Evolutionary conservation across 805 yeast species (phyloP).

Genomic region (Kodamaea leandrae): DNA sequence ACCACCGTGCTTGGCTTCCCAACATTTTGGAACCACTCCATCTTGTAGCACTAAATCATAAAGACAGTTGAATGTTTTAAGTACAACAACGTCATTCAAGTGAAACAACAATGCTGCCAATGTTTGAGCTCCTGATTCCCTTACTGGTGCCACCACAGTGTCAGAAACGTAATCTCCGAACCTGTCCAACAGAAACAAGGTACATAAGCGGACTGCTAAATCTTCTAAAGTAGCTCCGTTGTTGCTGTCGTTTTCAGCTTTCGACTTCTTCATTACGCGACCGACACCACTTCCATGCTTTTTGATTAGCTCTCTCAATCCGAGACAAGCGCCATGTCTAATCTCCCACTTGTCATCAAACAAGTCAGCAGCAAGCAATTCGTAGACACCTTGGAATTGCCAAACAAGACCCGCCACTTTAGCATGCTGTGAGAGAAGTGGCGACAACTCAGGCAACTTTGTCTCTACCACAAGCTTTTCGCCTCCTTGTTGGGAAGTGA

Average conservation of each 20-base stretch:
- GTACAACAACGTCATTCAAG: slow-evolving; percentile 55
- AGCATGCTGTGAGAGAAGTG: slow-evolving; percentile 66
- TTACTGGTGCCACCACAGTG: slow-evolving; percentile 96
- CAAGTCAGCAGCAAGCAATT: slow-evolving; percentile 70
- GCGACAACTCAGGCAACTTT: slow-evolving; percentile 59
- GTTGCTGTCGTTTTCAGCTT: slow-evolving; percentile 58
- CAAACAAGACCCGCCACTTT: slow-evolving; percentile 75
- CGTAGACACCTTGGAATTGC: slow-evolving; percentile 94
- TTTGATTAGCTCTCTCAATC: slow-evolving; percentile 79
- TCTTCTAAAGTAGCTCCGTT: slow-evolving; percentile 80
- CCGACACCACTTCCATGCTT: slow-evolving; percentile 88
- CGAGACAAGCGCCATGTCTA: slow-evolving; percentile 94
- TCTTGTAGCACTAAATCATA: slow-evolving; percentile 70
- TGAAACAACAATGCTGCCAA: slow-evolving; percentile 85
- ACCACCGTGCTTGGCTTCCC: slow-evolving; percentile 99
- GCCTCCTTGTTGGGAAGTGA: slow-evolving; percentile 78
- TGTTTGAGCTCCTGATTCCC: slow-evolving; percentile 95
- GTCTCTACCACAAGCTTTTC: slow-evolving; percentile 84
- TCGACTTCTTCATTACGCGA: slow-evolving; percentile 61
- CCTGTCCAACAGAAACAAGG: slow-evolving; percentile 86
- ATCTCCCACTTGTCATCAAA: slow-evolving; percentile 90
- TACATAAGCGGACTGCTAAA: slow-evolving; percentile 77
- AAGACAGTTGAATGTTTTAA: slow-evolving; percentile 63
- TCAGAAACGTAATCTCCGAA: slow-evolving; percentile 97
- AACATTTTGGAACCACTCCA: slow-evolving; percentile 52